Percentiles rank a stretch among this genome's conserved stretches.
phyloP scores from a whole-genome alignment of 1,284 basidiomycete species.

The Anthracocystis setariae region DNA sequence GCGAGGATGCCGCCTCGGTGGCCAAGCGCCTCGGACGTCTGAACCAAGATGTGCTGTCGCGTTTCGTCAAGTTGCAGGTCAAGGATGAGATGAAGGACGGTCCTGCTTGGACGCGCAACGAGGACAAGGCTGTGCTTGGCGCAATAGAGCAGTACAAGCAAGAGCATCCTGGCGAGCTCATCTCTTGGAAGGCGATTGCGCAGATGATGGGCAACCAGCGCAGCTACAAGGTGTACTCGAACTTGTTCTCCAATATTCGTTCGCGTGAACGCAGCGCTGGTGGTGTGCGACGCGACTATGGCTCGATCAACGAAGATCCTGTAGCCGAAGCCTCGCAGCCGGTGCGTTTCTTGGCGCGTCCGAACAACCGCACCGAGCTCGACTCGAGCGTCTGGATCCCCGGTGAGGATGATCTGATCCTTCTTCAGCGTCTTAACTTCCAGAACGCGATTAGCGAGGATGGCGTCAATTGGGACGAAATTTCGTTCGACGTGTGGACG shows the following conservation, averaged over 20 bases:
- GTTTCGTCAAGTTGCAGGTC: slow-evolving; percentile 46
- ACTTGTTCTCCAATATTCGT: slow-evolving; percentile 41
- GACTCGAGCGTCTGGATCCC: slow-evolving; percentile 48
- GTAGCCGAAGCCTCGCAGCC: slow-evolving; percentile 26
- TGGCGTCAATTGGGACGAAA: slow-evolving; percentile 27
- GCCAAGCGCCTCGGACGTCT: slow-evolving; percentile 53
- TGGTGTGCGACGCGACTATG: slow-evolving; percentile 28
- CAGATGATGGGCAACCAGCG: slow-evolving; percentile 47
- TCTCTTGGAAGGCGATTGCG: slow-evolving; percentile 48
- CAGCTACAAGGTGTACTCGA: slow-evolving; percentile 51
- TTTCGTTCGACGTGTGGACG: slow-evolving; percentile 40
- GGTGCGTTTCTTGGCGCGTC: slow-evolving; percentile 28
- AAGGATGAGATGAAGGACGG: slow-evolving; percentile 36
- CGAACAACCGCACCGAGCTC: slow-evolving; percentile 37
- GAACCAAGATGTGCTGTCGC: slow-evolving; percentile 36
- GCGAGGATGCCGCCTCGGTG: slow-evolving; percentile 33
- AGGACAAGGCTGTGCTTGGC: slow-evolving; percentile 47
- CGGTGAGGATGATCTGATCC: slow-evolving; percentile 41
- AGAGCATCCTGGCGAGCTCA: slow-evolving; percentile 41
- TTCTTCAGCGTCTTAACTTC: slow-evolving; percentile 50
- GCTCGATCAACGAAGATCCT: slow-evolving; percentile 18
- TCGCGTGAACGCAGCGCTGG: slow-evolving; percentile 31
- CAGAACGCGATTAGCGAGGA: slow-evolving; percentile 23
- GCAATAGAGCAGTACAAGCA: slow-evolving; percentile 43
- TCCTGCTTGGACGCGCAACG: slow-evolving; percentile 35